Evolutionary conservation across 257 asterid genomes (phyloP).

Genomic region (Paraleonurus japonicus): DNA sequence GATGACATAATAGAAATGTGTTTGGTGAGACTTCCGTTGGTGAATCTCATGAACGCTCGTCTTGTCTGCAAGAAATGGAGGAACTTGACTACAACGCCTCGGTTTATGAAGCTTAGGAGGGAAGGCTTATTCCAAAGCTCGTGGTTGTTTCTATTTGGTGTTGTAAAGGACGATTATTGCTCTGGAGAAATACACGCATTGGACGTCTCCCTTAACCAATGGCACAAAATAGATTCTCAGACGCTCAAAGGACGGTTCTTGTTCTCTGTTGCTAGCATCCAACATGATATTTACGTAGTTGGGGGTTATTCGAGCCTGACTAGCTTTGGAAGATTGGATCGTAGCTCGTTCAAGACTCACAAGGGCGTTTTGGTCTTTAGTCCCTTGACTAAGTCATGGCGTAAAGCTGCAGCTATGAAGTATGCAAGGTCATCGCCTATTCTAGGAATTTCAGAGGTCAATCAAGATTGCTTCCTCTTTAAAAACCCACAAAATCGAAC

Average conservation of each 20-base stretch:
- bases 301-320: conserved; percentile 98
- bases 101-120: conserved; percentile 77
- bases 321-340: conserved; percentile 77
- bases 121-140: conserved; percentile 69
- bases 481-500: conserved; percentile 60
- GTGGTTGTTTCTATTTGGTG: conserved; percentile 86
- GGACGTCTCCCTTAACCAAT: conserved; percentile 63
- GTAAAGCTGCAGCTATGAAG: conserved; percentile 81
- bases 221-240: conserved; percentile 81
- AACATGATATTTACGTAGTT: conserved; percentile 61
- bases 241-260: conserved; percentile 71
- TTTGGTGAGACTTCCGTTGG: conserved; percentile 76
- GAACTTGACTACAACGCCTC: conserved; percentile 56
- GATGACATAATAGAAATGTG: conserved; percentile 94
- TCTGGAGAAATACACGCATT: conserved; percentile 86
- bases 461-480: conserved; percentile 41
- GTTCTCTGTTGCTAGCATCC: conserved; percentile 71
- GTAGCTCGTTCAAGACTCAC: conserved; percentile 85
- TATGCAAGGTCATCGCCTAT: conserved; percentile 82
- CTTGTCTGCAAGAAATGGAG: conserved; percentile 95
- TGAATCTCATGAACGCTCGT: conserved; percentile 78
- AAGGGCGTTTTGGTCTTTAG: conserved; percentile 72
- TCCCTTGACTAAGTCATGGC: conserved; percentile 77
- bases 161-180: conserved; percentile 76
- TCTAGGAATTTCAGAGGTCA: conserved; percentile 71